Percentiles rank a stretch among this genome's conserved stretches.
phyloP scores from a whole-genome alignment of 768 basidiomycete genomes.

The Sarcodon aspratus region DNA sequence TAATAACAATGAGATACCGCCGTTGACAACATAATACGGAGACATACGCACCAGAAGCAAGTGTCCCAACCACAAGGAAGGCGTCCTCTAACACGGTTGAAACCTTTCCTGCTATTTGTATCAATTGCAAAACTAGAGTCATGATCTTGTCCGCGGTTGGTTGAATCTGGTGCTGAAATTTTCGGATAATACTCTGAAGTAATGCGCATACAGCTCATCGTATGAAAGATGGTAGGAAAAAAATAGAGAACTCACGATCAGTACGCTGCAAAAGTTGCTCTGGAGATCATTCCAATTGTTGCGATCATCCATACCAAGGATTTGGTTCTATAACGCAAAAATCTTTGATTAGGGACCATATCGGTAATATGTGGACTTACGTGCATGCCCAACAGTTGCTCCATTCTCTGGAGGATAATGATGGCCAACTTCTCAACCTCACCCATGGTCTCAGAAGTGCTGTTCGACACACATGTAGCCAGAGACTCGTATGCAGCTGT shows the following conservation, averaged over 20 bases:
- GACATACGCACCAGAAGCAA: slow-evolving; percentile 50
- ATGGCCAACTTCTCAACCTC: slow-evolving; percentile 77
- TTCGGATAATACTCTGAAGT: slow-evolving; percentile 69
- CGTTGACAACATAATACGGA: slow-evolving; percentile 1
- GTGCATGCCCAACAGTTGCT: slow-evolving; percentile 76
- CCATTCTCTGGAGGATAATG: slow-evolving; percentile 82
- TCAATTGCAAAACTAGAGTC: slow-evolving; percentile 79
- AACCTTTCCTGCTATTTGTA: slow-evolving; percentile 81
- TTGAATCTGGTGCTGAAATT: slow-evolving; percentile 71
- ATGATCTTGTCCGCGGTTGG: slow-evolving; percentile 92
- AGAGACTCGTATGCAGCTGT: slow-evolving; percentile 96
- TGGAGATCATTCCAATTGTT: slow-evolving; percentile 99
- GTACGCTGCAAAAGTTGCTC: slow-evolving; percentile 86
- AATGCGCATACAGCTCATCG: background rate
- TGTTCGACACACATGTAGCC: slow-evolving; percentile 73
- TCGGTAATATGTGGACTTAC: slow-evolving; percentile 24
- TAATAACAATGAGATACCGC: background rate
- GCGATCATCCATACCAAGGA: slow-evolving; percentile 89
- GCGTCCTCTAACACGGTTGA: slow-evolving; percentile 95
- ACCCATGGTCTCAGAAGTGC: slow-evolving; percentile 65
- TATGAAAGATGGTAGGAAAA: background rate
- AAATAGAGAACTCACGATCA: slow-evolving; percentile 47
- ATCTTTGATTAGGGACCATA: background rate
- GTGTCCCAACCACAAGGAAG: slow-evolving; percentile 85
- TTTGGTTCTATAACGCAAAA: slow-evolving; percentile 54